Base-by-base conservation (phyloP, 371 early-diverging fungal species). In the Coemansia linderi region DNA sequence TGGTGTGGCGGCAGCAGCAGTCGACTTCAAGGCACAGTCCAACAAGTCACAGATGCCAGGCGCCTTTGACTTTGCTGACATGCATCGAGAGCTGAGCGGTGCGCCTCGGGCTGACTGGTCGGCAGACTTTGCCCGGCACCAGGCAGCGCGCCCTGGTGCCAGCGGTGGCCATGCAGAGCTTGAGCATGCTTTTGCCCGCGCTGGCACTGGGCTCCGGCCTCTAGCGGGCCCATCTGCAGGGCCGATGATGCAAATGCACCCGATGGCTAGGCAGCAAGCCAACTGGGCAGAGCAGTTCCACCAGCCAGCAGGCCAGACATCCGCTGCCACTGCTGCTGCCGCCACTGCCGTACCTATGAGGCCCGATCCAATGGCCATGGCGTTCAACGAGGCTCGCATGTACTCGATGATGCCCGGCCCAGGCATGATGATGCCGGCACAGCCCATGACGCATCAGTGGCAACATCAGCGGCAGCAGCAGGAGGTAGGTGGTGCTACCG, bases 101-200 rank as follows among this genome's bases (percentile, higher is more conserved):
- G 66, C 71, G 17, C 72, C 73, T 13, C 72, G 72, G n/a, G 83
- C 71, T 0, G 84, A 85, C 71, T 92, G 92, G 92, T 85, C 90
- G 4, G 65, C 76, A 39, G 91, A 91, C 62, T 92, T 93, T 73
- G 83, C 85, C 80, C 85, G 84, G 22, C 87, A 88, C 33, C 75
- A 81, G 66, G 65, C 72, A 58, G 65, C 48, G 61, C 59, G 63
- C 64, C 75, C 63, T 27, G 72, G 73, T 50, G 65, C 38, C 41
- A 71, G 65, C 43, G 68, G 71, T 3, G 83, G 83, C 57, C 82
- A 82, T 66, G 86, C 85, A 44, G 87, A 87, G 46, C 86, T 91
- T 72, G 90, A 91, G 66, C 82, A 81, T 27, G 85, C 85, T 10
- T 90, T 87, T 77, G 64, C 63, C 4, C 68, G 61, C 12, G 58